Evolutionary conservation across 352 stramenopile genomes (phyloP), one percentile per base, ranked within the genome.

Genomic region (Phytophthora hibernalis): DNA sequence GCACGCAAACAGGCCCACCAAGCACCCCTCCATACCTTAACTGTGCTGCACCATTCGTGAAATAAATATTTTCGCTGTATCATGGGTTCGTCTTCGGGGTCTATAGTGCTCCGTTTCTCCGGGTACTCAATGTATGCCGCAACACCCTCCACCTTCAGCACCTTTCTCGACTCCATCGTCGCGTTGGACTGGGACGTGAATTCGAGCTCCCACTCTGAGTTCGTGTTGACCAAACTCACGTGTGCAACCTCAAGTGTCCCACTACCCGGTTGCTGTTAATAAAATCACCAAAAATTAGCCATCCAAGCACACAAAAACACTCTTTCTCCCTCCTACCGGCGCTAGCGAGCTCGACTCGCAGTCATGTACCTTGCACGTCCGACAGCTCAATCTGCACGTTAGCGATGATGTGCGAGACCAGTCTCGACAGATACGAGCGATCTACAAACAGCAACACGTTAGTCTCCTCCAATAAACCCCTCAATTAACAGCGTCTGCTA

Each of bases 321-420:
- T 20, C 13, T 11, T 11, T 24, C 12, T n/a, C 38, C 4, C 12
- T 35, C 48, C 40, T 71, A 96, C 88, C 82, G 84, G 77, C n/a
- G 82, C 76, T 24, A 80, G 62, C 10, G 83, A 89, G 56, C 80
- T 85, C 15, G 72, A 58, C 21, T 79, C 73, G 66, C 89, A 96
- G 63, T 96, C 87, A 54, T 95, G 87, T 31, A 96, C 65, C n/a
- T 71, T 94, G 77, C 28, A 96, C 83, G 56, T 95, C 84, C 35
- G 76, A 77, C 21, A 95, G 65, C 54, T 96, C 89, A 28, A 96
- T 91, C 60, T 96, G 87, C 11, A 96, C 84, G 65, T 96, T 96
- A 43, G 82, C 74, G 57, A 96, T 91, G 57, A 96, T 93, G 57
- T 93, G 86, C 12, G 85, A 83, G 22, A 96, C 85, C 48, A 96